These are phyloP conservation scores for Cladosporium cucumerinum DNA, from an alignment of 2,329 filamentous ascomycete species.

Conservation along the genomic window DNA sequence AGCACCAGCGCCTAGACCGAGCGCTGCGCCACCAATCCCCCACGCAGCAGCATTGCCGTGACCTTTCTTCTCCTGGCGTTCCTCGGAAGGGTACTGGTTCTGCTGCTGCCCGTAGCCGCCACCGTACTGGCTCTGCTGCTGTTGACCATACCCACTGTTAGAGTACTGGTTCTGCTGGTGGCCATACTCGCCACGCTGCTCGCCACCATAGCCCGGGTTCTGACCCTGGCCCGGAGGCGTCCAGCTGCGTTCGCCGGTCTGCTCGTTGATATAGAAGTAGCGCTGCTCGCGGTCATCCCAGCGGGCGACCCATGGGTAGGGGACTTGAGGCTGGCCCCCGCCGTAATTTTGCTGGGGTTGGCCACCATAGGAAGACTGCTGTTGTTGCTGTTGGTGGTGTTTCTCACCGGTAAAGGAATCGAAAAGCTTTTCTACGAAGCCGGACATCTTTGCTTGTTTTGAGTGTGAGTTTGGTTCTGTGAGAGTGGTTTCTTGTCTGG, in stretches of 20 bases:
- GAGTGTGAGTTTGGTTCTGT: not conserved
- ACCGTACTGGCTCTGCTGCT: not conserved
- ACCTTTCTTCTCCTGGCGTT: constrained; percentile 28
- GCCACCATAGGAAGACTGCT: constrained; percentile 7
- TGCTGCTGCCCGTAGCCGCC: constrained; percentile 1
- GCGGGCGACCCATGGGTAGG: constrained; percentile 45
- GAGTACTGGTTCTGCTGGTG: constrained; percentile 5
- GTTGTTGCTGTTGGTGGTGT: constrained; percentile 11
- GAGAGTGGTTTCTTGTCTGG: not conserved
- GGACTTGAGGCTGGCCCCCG: constrained; percentile 30
- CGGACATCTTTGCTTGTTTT: constrained; percentile 19
- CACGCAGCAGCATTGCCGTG: constrained; percentile 35
- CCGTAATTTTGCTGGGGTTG: constrained; percentile 16
- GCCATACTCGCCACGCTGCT: constrained; percentile 6
- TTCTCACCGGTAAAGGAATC: constrained; percentile 24
- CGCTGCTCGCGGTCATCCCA: constrained; percentile 42
- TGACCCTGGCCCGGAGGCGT: constrained; percentile 33
- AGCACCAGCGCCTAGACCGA: constrained; percentile 44
- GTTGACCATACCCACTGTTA: not conserved
- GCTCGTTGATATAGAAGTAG: constrained; percentile 47
- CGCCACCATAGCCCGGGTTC: not conserved
- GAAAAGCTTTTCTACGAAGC: constrained; percentile 32
- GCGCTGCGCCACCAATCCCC: constrained; percentile 40
- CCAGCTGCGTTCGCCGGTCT: constrained; percentile 44
- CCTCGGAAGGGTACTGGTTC: not conserved